Percentiles rank a stretch among this genome's conserved stretches.
Evolutionary conservation across 495 filamentous ascomycete genomes (phyloP).

Genomic region (Hapsidospora chrysogenum): DNA sequence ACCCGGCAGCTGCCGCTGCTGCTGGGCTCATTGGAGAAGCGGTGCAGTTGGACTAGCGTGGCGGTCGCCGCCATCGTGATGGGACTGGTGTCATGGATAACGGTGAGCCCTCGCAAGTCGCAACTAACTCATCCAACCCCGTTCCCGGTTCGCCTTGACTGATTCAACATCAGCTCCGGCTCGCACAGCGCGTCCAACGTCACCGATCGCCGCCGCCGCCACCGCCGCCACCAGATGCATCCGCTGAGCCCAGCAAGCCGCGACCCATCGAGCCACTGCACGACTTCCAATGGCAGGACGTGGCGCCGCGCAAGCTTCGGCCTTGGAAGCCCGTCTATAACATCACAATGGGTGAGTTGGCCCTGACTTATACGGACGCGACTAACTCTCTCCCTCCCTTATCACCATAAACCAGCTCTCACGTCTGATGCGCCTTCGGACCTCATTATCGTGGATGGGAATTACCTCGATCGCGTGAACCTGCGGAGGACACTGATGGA

Average conservation of each 20-base stretch:
- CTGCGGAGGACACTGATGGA: constrained; percentile 34
- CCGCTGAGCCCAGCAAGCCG: background rate
- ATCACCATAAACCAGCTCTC: constrained; percentile 13
- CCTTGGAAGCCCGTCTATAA: constrained; percentile 59
- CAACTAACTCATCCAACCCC: background rate
- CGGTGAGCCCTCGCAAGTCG: too few relatives aligned
- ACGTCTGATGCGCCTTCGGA: constrained; percentile 38
- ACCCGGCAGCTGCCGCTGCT: too few relatives aligned
- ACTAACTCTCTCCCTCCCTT: too few relatives aligned
- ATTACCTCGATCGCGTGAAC: constrained; percentile 38
- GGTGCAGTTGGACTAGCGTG: too few relatives aligned
- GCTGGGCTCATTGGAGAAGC: too few relatives aligned
- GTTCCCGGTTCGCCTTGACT: background rate
- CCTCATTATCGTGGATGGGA: constrained; percentile 49
- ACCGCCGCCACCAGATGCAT: background rate
- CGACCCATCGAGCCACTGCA: constrained; percentile 31
- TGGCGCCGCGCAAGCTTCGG: constrained; percentile 42
- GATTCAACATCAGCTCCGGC: background rate
- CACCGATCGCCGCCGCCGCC: background rate
- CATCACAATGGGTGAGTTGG: constrained; percentile 49
- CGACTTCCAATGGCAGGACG: constrained; percentile 41
- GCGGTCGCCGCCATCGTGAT: too few relatives aligned
- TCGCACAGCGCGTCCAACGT: background rate
- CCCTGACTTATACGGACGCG: background rate
- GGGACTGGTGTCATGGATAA: too few relatives aligned